Conservation (phyloP, 208 protist genomes). For the Trypanosoma theileri region DNA sequence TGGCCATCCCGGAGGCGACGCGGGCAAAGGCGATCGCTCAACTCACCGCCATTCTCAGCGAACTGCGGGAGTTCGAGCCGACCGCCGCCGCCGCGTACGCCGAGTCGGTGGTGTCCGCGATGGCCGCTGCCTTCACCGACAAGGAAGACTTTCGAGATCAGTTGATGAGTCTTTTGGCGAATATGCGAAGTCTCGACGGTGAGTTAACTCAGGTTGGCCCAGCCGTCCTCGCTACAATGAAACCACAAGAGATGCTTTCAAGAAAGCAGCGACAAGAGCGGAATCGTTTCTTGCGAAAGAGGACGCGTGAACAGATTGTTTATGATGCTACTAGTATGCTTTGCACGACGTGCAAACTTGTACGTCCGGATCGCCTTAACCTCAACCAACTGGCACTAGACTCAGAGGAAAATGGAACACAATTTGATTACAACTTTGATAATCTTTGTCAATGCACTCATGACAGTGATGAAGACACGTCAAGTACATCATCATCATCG, state of each 20-base stretch:
- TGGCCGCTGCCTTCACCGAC: constrained; percentile 37
- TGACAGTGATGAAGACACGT: constrained; percentile 49
- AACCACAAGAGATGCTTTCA: constrained; percentile 72
- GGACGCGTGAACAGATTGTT: constrained; percentile 72
- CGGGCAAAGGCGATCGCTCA: constrained; percentile 32
- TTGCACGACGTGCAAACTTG: constrained; percentile 80
- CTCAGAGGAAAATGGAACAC: constrained; percentile 85
- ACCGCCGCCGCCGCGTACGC: constrained; percentile 44
- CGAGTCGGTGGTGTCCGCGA: constrained; percentile 35
- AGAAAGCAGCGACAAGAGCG: constrained; percentile 46
- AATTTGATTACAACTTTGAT: constrained; percentile 92
- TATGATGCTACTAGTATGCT: constrained; percentile 80
- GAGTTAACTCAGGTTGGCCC: constrained; percentile 50
- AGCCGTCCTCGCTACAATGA: constrained; percentile 58
- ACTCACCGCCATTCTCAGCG: constrained; percentile 41
- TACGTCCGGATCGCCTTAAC: constrained; percentile 83
- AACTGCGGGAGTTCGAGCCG: constrained; percentile 57
- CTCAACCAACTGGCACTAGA: constrained; percentile 86
- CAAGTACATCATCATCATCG: constrained; percentile 15
- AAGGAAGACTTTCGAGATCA: constrained; percentile 77
- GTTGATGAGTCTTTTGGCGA: constrained; percentile 67
- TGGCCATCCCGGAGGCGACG: constrained; percentile 19
- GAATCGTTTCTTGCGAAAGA: constrained; percentile 58
- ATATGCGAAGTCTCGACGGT: constrained; percentile 71
- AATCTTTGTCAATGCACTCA: constrained; percentile 78